Evolutionary conservation across 2,329 filamentous ascomycete species (phyloP), one percentile per base, ranked within the genome.

Genomic region (Cordyceps cateniannulata): DNA sequence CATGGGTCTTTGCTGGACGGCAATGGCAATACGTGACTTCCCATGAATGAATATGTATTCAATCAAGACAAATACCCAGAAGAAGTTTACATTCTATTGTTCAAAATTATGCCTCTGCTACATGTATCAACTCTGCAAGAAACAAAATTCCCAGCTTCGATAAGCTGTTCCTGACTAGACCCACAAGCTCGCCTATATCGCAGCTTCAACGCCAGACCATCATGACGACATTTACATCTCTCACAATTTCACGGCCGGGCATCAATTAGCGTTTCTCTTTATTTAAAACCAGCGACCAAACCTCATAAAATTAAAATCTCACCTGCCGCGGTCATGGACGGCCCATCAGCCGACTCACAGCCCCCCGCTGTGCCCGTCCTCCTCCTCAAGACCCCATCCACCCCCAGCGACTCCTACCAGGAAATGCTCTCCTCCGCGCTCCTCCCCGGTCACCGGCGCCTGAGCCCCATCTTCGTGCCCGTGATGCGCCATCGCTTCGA

Each of bases 311-410:
- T 35, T 35, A 35, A 12, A 35, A 29, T 12, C 7, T 35, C 14
- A 35, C 9, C 32, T 12, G 14, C 29, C 20, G 20, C 12, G n/a
- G 12, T 18, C 42, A 47, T 59, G 48, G 27, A 25, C n/a, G 14
- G 20, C 18, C 24, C 35, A 25, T 6, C 45, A 10, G 32, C 35
- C 12, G 22, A 10, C 20, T 18, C 42, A 24, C 14, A 27, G 29
- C 59, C 51, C n/a, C 16, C 51, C 7, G 32, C 5, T 35, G 52
- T 61, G 2, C 59, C 59, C 1, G 74, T 95, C 24, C 77, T 93
- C 24, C 79, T 95, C 1, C 81, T 95, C 59, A 95, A 95, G 74
- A 93, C 90, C 3, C 87, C 82, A 68, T 93, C 90, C 0, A 79
- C 76, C 0, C 89, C 90, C 0, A 79, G 76, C 49, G 90, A 95